These are phyloP conservation scores for Hirsutella rhossiliensis DNA, from an alignment of 2,329 filamentous ascomycete species.

Conservation along the genomic window DNA sequence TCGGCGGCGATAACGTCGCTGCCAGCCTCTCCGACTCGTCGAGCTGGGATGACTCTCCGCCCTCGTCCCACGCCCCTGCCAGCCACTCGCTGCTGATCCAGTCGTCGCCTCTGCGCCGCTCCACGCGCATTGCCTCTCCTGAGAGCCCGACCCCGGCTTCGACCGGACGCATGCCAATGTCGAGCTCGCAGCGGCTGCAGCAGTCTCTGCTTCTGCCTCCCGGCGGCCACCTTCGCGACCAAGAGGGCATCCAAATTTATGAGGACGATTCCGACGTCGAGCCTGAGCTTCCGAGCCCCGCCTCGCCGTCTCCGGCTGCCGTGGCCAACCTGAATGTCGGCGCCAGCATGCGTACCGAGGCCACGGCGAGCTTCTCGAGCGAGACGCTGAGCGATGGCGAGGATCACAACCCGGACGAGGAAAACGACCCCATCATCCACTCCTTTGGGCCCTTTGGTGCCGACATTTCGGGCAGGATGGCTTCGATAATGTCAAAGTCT, in stretches of 20 bases:
- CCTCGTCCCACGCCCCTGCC: slow-evolving; percentile 14
- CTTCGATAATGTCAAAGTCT: slow-evolving; percentile 61
- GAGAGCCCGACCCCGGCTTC: slow-evolving; percentile 49
- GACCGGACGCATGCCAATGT: slow-evolving; percentile 15
- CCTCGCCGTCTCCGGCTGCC: not conserved
- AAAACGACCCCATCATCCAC: slow-evolving; percentile 86
- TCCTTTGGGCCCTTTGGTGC: slow-evolving; percentile 87
- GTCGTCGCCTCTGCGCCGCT: slow-evolving; percentile 45
- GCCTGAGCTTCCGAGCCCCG: slow-evolving; percentile 17
- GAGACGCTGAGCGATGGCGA: slow-evolving; percentile 50
- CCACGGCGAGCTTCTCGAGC: slow-evolving; percentile 42
- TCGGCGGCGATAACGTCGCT: slow-evolving; percentile 25
- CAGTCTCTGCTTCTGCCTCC: slow-evolving; percentile 21
- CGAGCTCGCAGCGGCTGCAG: slow-evolving; percentile 32
- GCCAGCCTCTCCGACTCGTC: slow-evolving; percentile 50
- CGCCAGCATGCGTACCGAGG: slow-evolving; percentile 38
- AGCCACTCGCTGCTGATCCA: slow-evolving; percentile 26
- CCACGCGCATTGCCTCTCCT: slow-evolving; percentile 56
- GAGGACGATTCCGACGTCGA: slow-evolving; percentile 47
- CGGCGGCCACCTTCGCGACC: slow-evolving; percentile 11
- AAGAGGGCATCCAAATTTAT: slow-evolving; percentile 52
- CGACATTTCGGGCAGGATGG: slow-evolving; percentile 71
- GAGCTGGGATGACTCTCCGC: slow-evolving; percentile 57
- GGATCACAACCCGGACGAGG: slow-evolving; percentile 67
- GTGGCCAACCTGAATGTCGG: slow-evolving; percentile 11